Evolutionary conservation across 2,329 filamentous ascomycete species (phyloP).

Genomic region (Sporothrix mexicana): DNA sequence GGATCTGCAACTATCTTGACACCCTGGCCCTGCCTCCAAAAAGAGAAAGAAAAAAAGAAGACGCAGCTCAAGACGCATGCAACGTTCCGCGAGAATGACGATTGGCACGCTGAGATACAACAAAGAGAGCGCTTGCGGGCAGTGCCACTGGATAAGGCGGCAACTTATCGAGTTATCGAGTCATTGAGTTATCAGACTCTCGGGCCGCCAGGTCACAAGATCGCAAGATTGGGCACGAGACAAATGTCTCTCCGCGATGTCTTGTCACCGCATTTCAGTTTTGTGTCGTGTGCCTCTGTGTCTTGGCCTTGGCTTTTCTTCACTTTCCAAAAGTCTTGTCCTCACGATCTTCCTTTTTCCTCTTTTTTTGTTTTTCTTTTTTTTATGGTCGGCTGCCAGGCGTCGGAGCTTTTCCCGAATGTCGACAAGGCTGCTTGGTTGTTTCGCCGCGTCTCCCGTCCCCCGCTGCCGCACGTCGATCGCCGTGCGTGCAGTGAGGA

Average conservation of each 20-base stretch:
- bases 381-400: not conserved
- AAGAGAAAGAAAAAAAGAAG: not conserved
- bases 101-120: constrained; percentile 11
- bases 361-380: not conserved
- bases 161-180: not conserved
- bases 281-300: constrained; percentile 4
- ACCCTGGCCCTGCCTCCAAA: not conserved
- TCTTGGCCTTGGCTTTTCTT: not conserved
- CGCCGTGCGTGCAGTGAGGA: not conserved
- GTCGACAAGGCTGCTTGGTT: not conserved
- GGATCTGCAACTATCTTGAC: not conserved
- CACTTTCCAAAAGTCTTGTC: not conserved
- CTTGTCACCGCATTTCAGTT: not conserved
- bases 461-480: constrained; percentile 3
- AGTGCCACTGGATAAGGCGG: not conserved
- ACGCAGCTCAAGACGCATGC: constrained; percentile 15
- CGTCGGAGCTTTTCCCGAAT: constrained; percentile 13
- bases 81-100: constrained; percentile 26
- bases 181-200: not conserved
- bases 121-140: not conserved
- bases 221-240: not conserved
- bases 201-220: not conserved
- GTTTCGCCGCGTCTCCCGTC: constrained; percentile 8
- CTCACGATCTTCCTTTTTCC: not conserved
- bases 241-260: not conserved